Percentiles rank a stretch among this genome's conserved stretches.
These are phyloP conservation scores for Yamagishiella unicocca DNA, from an alignment of 139 green algal genomes.

Conservation along the genomic window DNA sequence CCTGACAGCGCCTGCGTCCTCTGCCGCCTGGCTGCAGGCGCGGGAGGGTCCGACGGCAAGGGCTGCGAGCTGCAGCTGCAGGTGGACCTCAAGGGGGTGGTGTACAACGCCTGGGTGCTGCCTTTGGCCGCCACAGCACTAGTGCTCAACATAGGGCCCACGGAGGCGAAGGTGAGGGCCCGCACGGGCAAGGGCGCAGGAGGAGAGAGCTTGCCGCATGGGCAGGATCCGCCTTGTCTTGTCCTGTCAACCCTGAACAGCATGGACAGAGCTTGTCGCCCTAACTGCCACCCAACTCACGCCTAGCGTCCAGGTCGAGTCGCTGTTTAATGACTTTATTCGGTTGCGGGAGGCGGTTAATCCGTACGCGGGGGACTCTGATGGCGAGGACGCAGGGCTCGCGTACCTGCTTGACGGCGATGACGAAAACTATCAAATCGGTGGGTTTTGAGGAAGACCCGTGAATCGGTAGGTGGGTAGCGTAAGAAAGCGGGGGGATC, in stretches of 20 bases:
- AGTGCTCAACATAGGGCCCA: conserved; percentile 64
- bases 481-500: too few relatives aligned
- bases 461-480: too few relatives aligned
- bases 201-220: neutral
- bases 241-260: too few relatives aligned
- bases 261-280: too few relatives aligned
- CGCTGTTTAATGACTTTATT: conserved; percentile 67
- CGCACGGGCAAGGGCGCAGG: neutral
- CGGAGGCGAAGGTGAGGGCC: conserved; percentile 70
- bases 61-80: conserved; percentile 15
- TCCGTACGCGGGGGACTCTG: neutral
- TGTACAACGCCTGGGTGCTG: conserved; percentile 66
- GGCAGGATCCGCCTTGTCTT: too few relatives aligned
- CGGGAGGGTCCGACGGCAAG: neutral
- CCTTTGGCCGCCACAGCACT: conserved; percentile 66
- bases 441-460: neutral
- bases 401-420: conserved; percentile 38
- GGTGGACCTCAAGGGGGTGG: conserved; percentile 73
- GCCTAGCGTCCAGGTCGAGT: conserved; percentile 68
- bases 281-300: too few relatives aligned
- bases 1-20: too few relatives aligned
- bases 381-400: neutral
- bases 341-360: conserved; percentile 49
- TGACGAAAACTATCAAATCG: conserved; percentile 52
- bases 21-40: too few relatives aligned